Evolutionary conservation across 768 basidiomycete species (phyloP).

Genomic region (Terana coerulea): DNA sequence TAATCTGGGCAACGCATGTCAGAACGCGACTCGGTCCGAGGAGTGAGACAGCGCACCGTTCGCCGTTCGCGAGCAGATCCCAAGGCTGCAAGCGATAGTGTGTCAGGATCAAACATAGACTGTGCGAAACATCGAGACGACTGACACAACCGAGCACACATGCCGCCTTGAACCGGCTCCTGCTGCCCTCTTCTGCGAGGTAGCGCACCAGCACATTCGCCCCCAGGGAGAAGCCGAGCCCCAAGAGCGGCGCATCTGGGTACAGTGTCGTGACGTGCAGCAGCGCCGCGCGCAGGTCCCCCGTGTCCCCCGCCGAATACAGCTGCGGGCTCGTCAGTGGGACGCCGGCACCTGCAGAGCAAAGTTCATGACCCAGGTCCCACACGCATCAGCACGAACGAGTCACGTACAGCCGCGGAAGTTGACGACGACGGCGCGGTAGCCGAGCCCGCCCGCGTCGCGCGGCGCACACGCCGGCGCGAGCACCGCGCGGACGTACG

Average conservation of each 20-base stretch:
- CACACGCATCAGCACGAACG: not conserved
- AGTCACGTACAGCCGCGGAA: conserved; percentile 72
- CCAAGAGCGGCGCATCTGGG: conserved; percentile 75
- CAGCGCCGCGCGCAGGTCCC: conserved; percentile 76
- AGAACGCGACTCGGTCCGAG: conserved; percentile 10
- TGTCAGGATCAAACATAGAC: no score
- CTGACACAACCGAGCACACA: conserved; percentile 70
- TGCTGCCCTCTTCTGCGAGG: conserved; percentile 72
- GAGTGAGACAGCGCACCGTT: conserved; percentile 1
- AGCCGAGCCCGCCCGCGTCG: conserved; percentile 75
- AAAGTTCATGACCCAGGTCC: no score
- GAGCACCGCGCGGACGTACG: conserved; percentile 78
- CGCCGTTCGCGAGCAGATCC: conserved; percentile 34
- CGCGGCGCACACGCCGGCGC: conserved; percentile 61
- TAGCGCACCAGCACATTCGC: conserved; percentile 85
- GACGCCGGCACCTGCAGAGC: conserved; percentile 65
- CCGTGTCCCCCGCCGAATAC: conserved; percentile 83
- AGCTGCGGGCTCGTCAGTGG: conserved; percentile 75
- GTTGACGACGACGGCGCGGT: conserved; percentile 82
- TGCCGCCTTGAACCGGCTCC: conserved; percentile 55
- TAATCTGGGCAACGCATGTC: conserved; percentile 41
- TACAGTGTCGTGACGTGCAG: conserved; percentile 64
- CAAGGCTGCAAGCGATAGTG: conserved; percentile 35
- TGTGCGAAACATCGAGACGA: conserved; percentile 16
- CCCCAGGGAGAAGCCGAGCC: conserved; percentile 86